Evolutionary conservation across 2,329 filamentous ascomycete species (phyloP), one percentile per base, ranked within the genome.

Genomic region (Colletotrichum sp.): DNA sequence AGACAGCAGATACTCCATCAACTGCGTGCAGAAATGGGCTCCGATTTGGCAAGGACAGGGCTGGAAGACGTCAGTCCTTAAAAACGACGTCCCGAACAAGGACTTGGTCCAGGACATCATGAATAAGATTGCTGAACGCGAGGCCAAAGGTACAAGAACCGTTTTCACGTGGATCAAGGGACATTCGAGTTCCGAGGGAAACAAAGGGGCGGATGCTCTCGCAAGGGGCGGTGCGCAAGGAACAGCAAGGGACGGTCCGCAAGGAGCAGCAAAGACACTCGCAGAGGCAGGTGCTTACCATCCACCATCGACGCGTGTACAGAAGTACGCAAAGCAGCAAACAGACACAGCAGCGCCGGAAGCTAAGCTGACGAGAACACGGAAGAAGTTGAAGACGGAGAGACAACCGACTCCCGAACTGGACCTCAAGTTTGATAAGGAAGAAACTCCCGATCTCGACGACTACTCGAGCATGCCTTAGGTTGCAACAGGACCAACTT

Each of bases 1-100:
- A n/a, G 97, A 99, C 85, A 97, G 95, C 84, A 93, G 93, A 81
- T 99, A 99, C 85, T 91, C 95, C 2, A 98, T 98, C 84, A 93
- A 96, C 79, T 99, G 96, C 81, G 92, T 96, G 30, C 98, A 93
- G 1, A 90, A 92, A 60, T 99, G 97, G 96, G 96, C 92, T 81
- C 84, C 86, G 26, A 93, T 90, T 72, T 99, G 97, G 97, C 88
- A 92, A 78, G 89, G 85, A 72, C 92, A 96, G 80, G 90, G 90
- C 8, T 99, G 96, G 96, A 90, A 90, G 82, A 98, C 93, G n/a
- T 86, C 91, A 5, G 86, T 89, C 44, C n/a, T 21, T 1, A 92
- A 92, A 12, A 93, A 93, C 75, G 85, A 90, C 0, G 96, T 99
- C 9, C 94, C 96, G 87, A 99, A 99, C 83, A 92, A 92, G 81